phyloP scores from a whole-genome alignment of 768 basidiomycete genomes.

The Russula lepida region DNA sequence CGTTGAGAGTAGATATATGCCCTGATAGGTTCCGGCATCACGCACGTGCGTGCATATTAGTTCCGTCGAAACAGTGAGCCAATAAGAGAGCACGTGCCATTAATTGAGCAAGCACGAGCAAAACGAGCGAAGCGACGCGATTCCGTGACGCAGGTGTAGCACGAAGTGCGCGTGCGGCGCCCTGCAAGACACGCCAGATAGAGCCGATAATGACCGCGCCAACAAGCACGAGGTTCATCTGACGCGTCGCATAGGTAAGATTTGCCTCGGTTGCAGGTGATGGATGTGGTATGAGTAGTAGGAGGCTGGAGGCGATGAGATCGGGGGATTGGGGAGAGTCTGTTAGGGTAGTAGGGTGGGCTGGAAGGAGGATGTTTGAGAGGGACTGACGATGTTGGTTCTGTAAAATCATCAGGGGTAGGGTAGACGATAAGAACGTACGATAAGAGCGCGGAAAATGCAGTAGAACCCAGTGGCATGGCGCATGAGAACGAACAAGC shows the following conservation, averaged over 20 bases:
- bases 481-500: slow-evolving; percentile 15
- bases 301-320: slow-evolving; percentile 35
- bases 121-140: slow-evolving; percentile 65
- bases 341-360: slow-evolving; percentile 18
- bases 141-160: slow-evolving; percentile 54
- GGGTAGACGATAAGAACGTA: not conserved
- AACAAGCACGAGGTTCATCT: slow-evolving; percentile 60
- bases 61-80: not conserved
- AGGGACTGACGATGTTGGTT: slow-evolving; percentile 33
- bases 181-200: slow-evolving; percentile 58
- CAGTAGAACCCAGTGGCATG: slow-evolving; percentile 17
- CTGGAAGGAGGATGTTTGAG: slow-evolving; percentile 42
- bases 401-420: not conserved
- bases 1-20: slow-evolving; percentile 76
- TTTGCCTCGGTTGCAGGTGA: slow-evolving; percentile 23
- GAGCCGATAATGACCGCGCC: slow-evolving; percentile 71
- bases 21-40: slow-evolving; percentile 33
- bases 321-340: slow-evolving; percentile 34
- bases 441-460: slow-evolving; percentile 33
- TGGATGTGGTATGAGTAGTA: slow-evolving; percentile 29
- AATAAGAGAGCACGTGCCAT: slow-evolving; percentile 46
- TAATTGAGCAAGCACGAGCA: slow-evolving; percentile 70
- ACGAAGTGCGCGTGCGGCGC: slow-evolving; percentile 48
- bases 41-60: not conserved
- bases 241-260: slow-evolving; percentile 39